Base-by-base conservation (phyloP, 208 protist genomes). In the Blechomonas ayalai region DNA sequence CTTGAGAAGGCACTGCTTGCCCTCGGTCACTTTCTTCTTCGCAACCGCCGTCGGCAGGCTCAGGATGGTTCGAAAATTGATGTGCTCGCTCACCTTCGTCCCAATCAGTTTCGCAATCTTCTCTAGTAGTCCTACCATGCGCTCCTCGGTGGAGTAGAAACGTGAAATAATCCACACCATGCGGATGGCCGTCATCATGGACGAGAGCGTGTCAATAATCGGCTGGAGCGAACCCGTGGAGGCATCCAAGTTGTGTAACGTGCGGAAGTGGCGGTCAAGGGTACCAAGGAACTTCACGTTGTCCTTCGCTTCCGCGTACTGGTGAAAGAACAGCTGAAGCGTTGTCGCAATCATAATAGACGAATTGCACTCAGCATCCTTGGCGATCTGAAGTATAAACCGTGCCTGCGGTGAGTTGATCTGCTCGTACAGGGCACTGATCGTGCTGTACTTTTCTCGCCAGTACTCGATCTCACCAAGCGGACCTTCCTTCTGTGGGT, bases 131-230 rank as follows among this genome's bases (percentile, higher is more conserved):
- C 96, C 91, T 12, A 97, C 87, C 96, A 99, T 99, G 16, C 93
- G 73, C 55, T 98, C 95, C 66, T 99, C 97, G 5, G 90, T 98
- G 66, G 97, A 99, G 82, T 98, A 99, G 75, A 99, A 97, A 40
- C 97, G 74, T 15, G 97, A 99, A 62, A 99, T 99, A 59, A 98
- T 97, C 97, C 98, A 99, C 33, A 99, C 97, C 96, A 99, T 99
- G 24, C 97, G 87, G 24, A 99, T 82, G 5, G 95, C 96, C 37
- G 92, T 98, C 91, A 99, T 98, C 93, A 99, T 97, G 12, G 94
- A 97, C 15, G 95, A 91, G 6, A 99, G 59, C 2, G 95, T 97
- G 59, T 99, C 97, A 51, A 93, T 91, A 52, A 99, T 97, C 36
- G 94, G 86, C 63, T 82, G 67, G 36, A 99, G 68, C 25, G 81